Evolutionary conservation across 2,329 filamentous ascomycete species (phyloP), one percentile per base, ranked within the genome.

Genomic region (Aspergillus luchuensis): DNA sequence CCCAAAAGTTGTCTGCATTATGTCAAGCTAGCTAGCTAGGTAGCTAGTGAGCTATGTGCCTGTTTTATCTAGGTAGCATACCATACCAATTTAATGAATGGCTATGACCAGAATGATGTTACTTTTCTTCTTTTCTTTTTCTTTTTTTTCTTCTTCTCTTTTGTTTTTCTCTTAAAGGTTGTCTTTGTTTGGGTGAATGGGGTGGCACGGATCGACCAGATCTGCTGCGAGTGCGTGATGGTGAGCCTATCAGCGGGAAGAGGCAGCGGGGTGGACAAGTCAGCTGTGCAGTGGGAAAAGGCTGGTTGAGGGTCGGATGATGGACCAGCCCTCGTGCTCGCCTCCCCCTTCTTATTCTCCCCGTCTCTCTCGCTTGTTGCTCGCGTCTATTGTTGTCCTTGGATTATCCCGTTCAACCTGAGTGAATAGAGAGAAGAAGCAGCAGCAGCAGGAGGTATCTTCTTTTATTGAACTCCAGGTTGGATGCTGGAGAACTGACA

Each of bases 31-130:
- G 17, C 17, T 5, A 21, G 17, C 39, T 10, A 19, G 39, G n/a
- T 45, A 23, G 17, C 17, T 10, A 21, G 17, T 2, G 2, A 43
- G 39, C 39, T 45, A 45, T 45, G 8, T 21, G 21, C 45, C 19
- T 21, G 33, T 45, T 59, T 59, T 38, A 45, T 30, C 41, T 57
- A 45, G 23, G 25, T 51, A 50, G 53, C 25, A 36, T 13, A 56
- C 23, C 53, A 45, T 13, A 56, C 23, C 53, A 45, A 56, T 56
- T 15, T 56, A 56, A 56, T 56, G 53, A 56, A 56, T 56, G 53
- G 53, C 53, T 45, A 56, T 56, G 53, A 56, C 53, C 53, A 56
- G 13, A 47, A 25, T 55, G 51, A 54, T 8, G 8, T 33, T 33
- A 19, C 59, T 19, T 19, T 57, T 58, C 43, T 51, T 39, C 2